Evolutionary conservation across 2,329 filamentous ascomycete species (phyloP), one percentile per base, ranked within the genome.

Genomic region (Parastagonospora nodorum): DNA sequence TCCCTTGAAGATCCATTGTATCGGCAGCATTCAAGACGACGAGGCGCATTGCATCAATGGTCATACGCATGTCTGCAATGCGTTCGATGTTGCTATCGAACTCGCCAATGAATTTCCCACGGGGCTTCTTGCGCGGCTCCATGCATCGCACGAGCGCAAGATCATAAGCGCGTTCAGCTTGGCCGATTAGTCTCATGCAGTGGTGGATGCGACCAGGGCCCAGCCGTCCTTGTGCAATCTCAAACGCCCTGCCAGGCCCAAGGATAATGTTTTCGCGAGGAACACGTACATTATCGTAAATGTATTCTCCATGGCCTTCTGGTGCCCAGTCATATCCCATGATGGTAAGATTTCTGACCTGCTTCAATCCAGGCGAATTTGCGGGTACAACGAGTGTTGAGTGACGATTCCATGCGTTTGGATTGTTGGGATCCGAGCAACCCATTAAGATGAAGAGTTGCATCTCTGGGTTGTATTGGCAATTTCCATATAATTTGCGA

Each of bases 241-340:
- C 75, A 49, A 77, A 77, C 4, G 73, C 75, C 30, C 73, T 63
- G 2, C 75, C 75, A 33, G 73, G 71, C 6, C 74, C 75, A 3
- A 77, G 61, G 39, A 76, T 75, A 48, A 77, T 75, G 60, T 76
- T 77, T 46, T 73, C 71, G 24, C 63, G 55, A 2, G 75, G 74
- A 2, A 77, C 66, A 12, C 74, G 66, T 0, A 77, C 74, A 50
- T 77, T 71, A 14, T 76, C 66, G 57, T 75, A 77, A 10, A 75
- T 51, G 58, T 75, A 75, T 49, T 77, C 73, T 24, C 75, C 75
- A 51, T 77, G 75, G 9, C 75, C 75, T 48, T 76, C 73, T 6
- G 75, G 75, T 1, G 75, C 75, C 62, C 73, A 71, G 55, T 76
- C 74, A 48, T 76, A 76, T 2, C 74, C 75, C 72, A 76, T 75